phyloP scores from a whole-genome alignment of 2,329 filamentous ascomycete species.

The Aspergillus quadricinctus region DNA sequence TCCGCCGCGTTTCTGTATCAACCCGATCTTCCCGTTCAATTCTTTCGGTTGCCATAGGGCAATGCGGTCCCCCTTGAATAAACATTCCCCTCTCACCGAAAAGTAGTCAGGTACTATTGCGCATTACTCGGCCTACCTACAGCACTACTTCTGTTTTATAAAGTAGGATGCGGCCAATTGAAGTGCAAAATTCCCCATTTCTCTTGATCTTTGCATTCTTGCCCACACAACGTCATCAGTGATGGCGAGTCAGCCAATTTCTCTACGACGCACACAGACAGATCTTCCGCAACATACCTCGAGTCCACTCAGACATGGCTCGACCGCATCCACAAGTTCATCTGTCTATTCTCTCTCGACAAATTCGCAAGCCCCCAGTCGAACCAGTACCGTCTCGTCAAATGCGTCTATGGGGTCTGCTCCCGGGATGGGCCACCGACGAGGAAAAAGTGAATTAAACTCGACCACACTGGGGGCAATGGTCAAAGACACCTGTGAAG shows the following conservation, averaged over 20 bases:
- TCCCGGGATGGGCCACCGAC: constrained; percentile 56
- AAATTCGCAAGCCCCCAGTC: constrained; percentile 48
- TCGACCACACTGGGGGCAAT: constrained; percentile 45
- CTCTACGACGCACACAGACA: constrained; percentile 36
- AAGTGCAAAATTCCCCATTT: constrained; percentile 22
- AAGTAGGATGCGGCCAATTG: constrained; percentile 40
- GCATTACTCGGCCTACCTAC: constrained; percentile 6
- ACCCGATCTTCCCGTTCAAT: constrained; percentile 16
- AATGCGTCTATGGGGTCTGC: constrained; percentile 60
- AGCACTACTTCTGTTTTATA: constrained; percentile 22
- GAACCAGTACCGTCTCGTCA: constrained; percentile 68
- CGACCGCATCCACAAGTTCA: constrained; percentile 52
- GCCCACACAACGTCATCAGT: constrained; percentile 23
- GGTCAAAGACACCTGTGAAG: constrained; percentile 17
- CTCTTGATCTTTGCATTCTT: constrained; percentile 27
- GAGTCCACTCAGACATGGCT: constrained; percentile 50
- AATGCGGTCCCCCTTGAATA: constrained; percentile 22
- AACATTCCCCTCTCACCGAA: constrained; percentile 15
- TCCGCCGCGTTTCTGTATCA: constrained; percentile 21
- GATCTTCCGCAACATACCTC: constrained; percentile 40
- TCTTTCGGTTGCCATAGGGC: constrained; percentile 15
- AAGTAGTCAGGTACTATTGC: constrained; percentile 2
- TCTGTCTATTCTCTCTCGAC: constrained; percentile 50
- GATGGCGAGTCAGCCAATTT: constrained; percentile 38
- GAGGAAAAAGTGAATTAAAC: constrained; percentile 70